phyloP scores from a whole-genome alignment of 345 rosid species.

The Punica granatum region DNA sequence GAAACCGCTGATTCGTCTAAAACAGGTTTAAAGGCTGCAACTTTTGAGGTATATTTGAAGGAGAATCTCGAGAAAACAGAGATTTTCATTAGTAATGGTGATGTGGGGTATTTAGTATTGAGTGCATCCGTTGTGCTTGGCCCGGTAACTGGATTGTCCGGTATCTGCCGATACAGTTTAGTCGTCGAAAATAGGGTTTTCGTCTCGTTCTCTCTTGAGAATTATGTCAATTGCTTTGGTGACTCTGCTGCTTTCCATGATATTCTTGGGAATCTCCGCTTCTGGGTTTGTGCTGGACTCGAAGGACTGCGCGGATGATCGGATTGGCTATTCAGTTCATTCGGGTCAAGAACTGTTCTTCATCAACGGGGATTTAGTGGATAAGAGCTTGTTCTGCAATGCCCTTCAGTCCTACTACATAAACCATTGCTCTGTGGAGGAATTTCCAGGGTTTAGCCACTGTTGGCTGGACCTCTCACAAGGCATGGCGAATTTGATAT shows the following conservation, averaged over 20 bases:
- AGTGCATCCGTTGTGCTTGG: neutral
- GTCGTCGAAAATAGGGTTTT: neutral
- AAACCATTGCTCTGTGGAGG: conserved; percentile 35
- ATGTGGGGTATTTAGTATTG: neutral
- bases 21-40: neutral
- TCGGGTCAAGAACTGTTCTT: conserved; percentile 34
- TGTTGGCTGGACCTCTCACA: conserved; percentile 27
- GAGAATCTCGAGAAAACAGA: neutral
- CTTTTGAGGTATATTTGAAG: neutral
- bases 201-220: neutral
- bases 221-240: conserved; percentile 26
- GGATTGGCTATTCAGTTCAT: conserved; percentile 33
- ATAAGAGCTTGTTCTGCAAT: conserved; percentile 40
- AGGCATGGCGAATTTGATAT: conserved; percentile 22
- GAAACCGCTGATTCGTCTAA: neutral
- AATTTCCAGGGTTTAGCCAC: conserved; percentile 21
- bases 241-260: conserved; percentile 31
- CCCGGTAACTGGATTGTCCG: neutral
- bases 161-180: neutral
- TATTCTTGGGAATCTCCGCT: conserved; percentile 27
- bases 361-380: conserved; percentile 50
- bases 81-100: neutral
- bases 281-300: conserved; percentile 34
- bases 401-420: conserved; percentile 36
- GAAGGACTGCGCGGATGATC: conserved; percentile 45